Evolutionary conservation across 768 basidiomycete genomes (phyloP), one percentile per base, ranked within the genome.

Genomic region (Tricholoma matsutake): DNA sequence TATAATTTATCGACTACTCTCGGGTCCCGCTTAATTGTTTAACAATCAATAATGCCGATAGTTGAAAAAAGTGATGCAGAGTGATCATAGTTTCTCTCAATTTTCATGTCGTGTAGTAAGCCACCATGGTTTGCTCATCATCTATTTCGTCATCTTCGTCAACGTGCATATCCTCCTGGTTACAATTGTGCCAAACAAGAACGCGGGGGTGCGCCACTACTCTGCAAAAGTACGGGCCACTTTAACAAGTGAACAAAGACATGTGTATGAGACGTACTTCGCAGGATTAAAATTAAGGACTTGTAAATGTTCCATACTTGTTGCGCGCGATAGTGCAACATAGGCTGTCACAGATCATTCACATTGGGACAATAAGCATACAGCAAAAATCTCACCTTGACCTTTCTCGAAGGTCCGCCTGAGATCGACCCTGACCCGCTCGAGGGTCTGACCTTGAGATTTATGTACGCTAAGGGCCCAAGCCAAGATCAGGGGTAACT

Each of bases 391-490:
- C 69, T 55, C 54, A 86, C 89, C 88, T 85, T 92, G 86, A 4
- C 89, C 89, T 60, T 83, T 87, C 71, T 91, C 94, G 74, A 96
- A 96, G 1, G 85, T 88, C 43, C 82, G 80, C 61, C 76, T 71
- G 28, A 96, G 80, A 68, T 95, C 86, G 3, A 95, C 89, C 61
- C 87, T 89, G 59, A 95, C 92, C 54, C 92, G 80, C 55, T 92
- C 85, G 47, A 96, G 75, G 0, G 94, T 96, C 72, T 95, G 94
- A 0, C 94, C 94, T 70, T 96, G 94, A 4, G 88, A 89, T 69
- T 96, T 96, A 75, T 95, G 92, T 35, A 95, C 86, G 53, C 87
- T 89, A 69, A 95, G 78, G 0, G 93, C 92, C 90, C 92, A 95
- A 0, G 94, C 87, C n/a, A 94, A 80, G 54, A 92, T 89, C 4